A percentile compares a stretch with the other conserved stretches of the same genome.
These are phyloP conservation scores for Lodderomyces oxycetoniae DNA, from an alignment of 1,139 yeast species.

Conservation along the genomic window DNA sequence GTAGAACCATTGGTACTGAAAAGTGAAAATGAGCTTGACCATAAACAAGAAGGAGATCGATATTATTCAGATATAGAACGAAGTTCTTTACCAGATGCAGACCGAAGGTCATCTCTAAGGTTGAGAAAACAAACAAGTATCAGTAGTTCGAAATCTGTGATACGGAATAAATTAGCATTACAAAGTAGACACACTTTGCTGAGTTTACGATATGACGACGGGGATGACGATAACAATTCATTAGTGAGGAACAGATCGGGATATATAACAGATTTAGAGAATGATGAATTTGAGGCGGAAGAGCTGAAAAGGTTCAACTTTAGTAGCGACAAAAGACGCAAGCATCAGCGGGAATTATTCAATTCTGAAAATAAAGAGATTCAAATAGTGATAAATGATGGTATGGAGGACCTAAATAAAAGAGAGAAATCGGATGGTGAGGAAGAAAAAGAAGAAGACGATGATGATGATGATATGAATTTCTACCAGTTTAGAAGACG, in stretches of 20 bases:
- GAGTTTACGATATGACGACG: constrained; percentile 9
- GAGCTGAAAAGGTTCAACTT: constrained; percentile 4
- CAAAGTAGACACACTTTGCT: constrained; percentile 10
- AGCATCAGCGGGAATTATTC: background rate
- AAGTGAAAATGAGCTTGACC: constrained; percentile 8
- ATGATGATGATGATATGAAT: constrained; percentile 5
- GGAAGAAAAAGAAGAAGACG: constrained; percentile 4
- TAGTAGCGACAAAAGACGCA: no score
- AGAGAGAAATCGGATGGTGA: constrained; percentile 1
- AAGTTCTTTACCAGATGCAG: constrained; percentile 1
- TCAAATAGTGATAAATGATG: no score
- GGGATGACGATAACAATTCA: constrained; percentile 7
- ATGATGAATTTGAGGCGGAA: constrained; percentile 11
- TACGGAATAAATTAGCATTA: constrained; percentile 14
- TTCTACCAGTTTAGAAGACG: constrained; percentile 11
- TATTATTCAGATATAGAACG: constrained; percentile 9
- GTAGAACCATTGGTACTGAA: background rate
- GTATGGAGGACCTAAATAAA: constrained; percentile 3
- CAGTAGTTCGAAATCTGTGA: constrained; percentile 13
- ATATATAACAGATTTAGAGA: constrained; percentile 18
- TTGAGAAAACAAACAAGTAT: constrained; percentile 8
- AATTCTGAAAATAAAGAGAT: constrained; percentile 3
- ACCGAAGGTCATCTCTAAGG: background rate
- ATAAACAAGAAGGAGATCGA: constrained; percentile 9
- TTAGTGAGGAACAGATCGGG: constrained; percentile 16